Evolutionary conservation across 495 filamentous ascomycete genomes (phyloP), one percentile per base, ranked within the genome.

Genomic region (Daldinia bambusicola): DNA sequence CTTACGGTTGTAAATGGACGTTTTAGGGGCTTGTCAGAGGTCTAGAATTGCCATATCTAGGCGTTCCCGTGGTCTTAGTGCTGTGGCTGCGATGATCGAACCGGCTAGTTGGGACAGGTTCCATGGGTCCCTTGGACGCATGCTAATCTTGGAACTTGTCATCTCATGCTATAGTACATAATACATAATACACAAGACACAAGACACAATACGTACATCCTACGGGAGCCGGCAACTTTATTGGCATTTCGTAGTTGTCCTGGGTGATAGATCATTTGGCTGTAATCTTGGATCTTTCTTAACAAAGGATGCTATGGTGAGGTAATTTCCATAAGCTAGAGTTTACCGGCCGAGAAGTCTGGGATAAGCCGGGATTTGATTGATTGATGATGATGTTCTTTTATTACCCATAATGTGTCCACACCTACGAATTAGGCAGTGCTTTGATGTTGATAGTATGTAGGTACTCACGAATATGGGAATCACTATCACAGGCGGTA

Each of bases 81-180:
- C 51, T 52, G 65, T 69, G 66, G 70, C 70, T 69, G 55, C 59
- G 69, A 63, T 66, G 63, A 72, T 73, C 65, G 70, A 66, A 56
- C 70, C 70, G 31, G 43, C 66, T 57, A 32, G 66, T 45, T 73
- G 70, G 70, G 66, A 65, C 70, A 26, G 30, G 63, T 36, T 60
- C 53, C 70, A 73, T 52, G 66, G 70, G 70, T 36, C 61, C 70
- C 70, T 66, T 53, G 70, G 59, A 56, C 61, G 31, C 55, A 55
- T 69, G 61, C 64, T 61, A 57, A 73, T 65, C 56, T 73, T 58
- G 62, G 51, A 41, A 69, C 61, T 32, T 59, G 41, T 50, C 41
- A 66, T 66, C 14, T 34, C 63, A 45, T 43, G 34, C 37, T 40
- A 40, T 12, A 14, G 10, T 40, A 40, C 37, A 13, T 13, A 40